Conservation (phyloP, 768 basidiomycete species). For the Trichaptum fuscoviolaceum region DNA sequence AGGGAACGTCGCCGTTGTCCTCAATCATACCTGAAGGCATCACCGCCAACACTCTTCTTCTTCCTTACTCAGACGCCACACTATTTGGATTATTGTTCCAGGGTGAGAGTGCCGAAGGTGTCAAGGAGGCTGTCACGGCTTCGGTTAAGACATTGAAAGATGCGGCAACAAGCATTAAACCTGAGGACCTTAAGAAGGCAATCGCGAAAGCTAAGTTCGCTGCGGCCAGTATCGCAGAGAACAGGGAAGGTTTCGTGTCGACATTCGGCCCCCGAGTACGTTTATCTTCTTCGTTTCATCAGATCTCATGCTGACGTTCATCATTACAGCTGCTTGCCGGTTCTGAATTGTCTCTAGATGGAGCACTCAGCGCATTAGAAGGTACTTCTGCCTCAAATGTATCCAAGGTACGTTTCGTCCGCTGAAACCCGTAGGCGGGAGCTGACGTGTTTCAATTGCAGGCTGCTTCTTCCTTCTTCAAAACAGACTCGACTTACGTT, state of each 20-base stretch:
- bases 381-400: conserved; percentile 60
- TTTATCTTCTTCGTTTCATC: conserved; percentile 13
- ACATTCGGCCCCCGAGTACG: conserved; percentile 62
- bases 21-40: conserved; percentile 52
- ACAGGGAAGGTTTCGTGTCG: conserved; percentile 58
- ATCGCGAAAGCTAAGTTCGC: conserved; percentile 86
- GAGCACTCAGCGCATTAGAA: conserved; percentile 64
- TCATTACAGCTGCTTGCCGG: conserved; percentile 54
- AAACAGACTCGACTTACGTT: conserved; percentile 80
- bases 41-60: conserved; percentile 66
- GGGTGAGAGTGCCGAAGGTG: conserved; percentile 54
- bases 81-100: conserved; percentile 82
- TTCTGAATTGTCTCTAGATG: conserved; percentile 50
- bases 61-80: conserved; percentile 89
- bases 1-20: conserved; percentile 65
- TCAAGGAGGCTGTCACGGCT: conserved; percentile 64
- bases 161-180: conserved; percentile 38
- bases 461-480: conserved; percentile 63
- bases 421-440: not conserved
- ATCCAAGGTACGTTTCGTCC: conserved; percentile 52
- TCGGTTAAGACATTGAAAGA: conserved; percentile 63
- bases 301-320: conserved; percentile 3
- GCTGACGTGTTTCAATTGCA: conserved; percentile 20
- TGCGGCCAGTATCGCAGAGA: conserved; percentile 65
- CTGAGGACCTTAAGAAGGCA: conserved; percentile 74